Base-by-base conservation (phyloP, 441 rosid genomes). In the Brassica hybrid region DNA sequence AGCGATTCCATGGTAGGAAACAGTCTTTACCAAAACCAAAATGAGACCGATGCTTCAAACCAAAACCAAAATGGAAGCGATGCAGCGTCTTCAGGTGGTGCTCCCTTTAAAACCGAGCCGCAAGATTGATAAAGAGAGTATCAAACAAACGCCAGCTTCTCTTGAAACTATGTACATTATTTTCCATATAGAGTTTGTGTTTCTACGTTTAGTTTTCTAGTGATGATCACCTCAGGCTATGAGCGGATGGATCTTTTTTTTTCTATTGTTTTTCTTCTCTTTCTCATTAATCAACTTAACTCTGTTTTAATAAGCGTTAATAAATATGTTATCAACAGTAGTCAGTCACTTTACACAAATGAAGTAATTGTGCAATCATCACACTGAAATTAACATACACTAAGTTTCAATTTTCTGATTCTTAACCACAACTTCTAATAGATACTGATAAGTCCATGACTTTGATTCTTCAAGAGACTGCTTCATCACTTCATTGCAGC, bases 1-100 rank as follows among this genome's bases (percentile, higher is more conserved):
- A 93, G 97, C 52, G 99, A 94, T 82, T 89, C 97, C 4, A 83
- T 89, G 92, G 99, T 94, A 81, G 96, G 94, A 60, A 92, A 88
- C 77, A 92, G 92, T 86, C 92, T 94, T 25, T 71, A 80, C 75
- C 74, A 88, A 76, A 80, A 65, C 76, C 78, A 65, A 38, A 18
- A 9, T 1, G 60, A 56, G 25, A 56, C 60, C 25, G 25, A 56
- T 56, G 60, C 60, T 3, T 56, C 60, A 56, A 56, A 56, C 12
- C 52, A 36, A 38, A 71, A 23, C 36, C 79, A 50, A 66, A 91
- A 87, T 32, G 97, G 97, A 73, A 85, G 77, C 45, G 79, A 78
- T 61, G 86, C 85, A 38, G 81, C 93, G 9, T 80, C 91, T 30
- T 77, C 94, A 1, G 88, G 86, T 34, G 83, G 83, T 1, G 80